Evolutionary conservation across 305 asterid genomes (phyloP), one percentile per base, ranked within the genome.

Genomic region (Fraxinus ornus): DNA sequence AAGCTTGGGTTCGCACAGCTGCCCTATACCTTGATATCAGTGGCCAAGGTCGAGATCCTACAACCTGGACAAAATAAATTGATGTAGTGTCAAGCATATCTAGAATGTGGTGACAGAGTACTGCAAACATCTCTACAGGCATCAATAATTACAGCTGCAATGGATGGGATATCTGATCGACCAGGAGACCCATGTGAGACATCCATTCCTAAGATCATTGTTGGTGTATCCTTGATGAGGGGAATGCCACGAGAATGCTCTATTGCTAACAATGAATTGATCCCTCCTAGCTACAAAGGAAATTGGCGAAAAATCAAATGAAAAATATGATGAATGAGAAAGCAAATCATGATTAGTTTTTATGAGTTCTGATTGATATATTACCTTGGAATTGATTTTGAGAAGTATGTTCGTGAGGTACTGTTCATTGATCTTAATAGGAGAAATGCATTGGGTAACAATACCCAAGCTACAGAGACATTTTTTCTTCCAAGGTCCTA

Each of bases 401-500:
- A 95, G 98, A 86, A 95, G 98, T 77, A 95, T 91, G 64, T 94
- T 95, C 39, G 95, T 87, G 82, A 95, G 91, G 91, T 94, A 95
- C 84, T 90, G 95, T 62, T 93, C 97, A 78, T 73, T 92, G 86
- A 95, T 91, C 89, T 90, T 95, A 85, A 22, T 9, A 57, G 97
- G 98, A 66, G 96, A 90, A 80, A 92, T 83, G 86, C 99, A 95
- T 87, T 95, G 99, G 75, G 92, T 91, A 84, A 89, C 90, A 82
- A 95, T 87, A 81, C 98, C 99, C 88, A 88, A 41, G 83, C 87
- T 91, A 84, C 92, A 76, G 78, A 95, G 87, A 81, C 92, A 87
- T 86, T 88, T 93, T 90, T 88, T 93, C 92, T 95, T 95, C 99
- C 99, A 95, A 82, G 99, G 99, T 32, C 99, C 99, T 95, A 81